Evolutionary conservation across 345 rosid genomes (phyloP).

Genomic region (Hibiscus syriacus): DNA sequence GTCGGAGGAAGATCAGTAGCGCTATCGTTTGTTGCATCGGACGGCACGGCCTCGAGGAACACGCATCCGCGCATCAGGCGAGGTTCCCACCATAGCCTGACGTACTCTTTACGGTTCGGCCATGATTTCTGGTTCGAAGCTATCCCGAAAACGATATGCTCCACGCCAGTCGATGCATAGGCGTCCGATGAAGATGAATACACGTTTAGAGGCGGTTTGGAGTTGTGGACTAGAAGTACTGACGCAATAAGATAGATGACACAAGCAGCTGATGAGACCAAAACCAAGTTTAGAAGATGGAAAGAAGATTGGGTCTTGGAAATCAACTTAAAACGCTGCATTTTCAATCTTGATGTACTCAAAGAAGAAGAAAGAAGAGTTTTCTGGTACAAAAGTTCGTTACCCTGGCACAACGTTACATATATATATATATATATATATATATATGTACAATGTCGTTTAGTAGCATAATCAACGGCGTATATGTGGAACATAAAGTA

Average conservation of each 20-base stretch:
- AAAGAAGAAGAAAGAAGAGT: too few relatives aligned
- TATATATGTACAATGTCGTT: too few relatives aligned
- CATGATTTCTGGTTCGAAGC: constrained; percentile 49
- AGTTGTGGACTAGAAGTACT: constrained; percentile 26
- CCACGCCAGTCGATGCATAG: constrained; percentile 26
- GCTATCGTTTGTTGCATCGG: neutral
- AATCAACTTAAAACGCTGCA: constrained; percentile 25
- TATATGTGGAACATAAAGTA: too few relatives aligned
- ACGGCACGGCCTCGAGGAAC: constrained; percentile 40
- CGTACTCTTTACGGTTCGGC: constrained; percentile 48
- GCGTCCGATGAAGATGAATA: constrained; percentile 21
- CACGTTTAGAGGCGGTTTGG: constrained; percentile 16
- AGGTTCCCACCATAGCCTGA: constrained; percentile 71
- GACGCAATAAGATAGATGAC: constrained; percentile 39
- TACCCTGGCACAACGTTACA: too few relatives aligned
- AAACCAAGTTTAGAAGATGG: constrained; percentile 29
- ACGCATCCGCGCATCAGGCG: constrained; percentile 62
- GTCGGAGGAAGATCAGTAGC: constrained; percentile 40
- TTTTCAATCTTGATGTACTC: constrained; percentile 10
- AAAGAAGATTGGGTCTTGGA: constrained; percentile 27
- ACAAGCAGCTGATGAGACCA: constrained; percentile 31
- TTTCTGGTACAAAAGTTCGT: too few relatives aligned
- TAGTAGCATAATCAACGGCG: too few relatives aligned
- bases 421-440: too few relatives aligned
- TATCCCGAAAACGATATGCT: constrained; percentile 64